phyloP scores from a whole-genome alignment of 306 rosid genomes.

The Pyrus pyrifolia region DNA sequence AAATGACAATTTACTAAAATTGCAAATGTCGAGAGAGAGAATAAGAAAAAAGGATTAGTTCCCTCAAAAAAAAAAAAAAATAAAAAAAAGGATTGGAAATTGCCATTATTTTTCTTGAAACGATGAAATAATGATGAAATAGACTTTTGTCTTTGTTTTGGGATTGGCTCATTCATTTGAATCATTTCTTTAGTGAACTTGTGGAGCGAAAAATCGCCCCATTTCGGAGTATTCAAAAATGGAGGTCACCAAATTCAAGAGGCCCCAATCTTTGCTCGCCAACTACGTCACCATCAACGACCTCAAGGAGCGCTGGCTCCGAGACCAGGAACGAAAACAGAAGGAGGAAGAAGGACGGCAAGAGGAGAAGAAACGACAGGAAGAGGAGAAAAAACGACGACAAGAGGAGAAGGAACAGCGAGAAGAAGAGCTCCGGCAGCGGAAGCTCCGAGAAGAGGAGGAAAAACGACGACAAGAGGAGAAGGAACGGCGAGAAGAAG shows the following conservation, averaged over 20 bases:
- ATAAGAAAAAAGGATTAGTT: too few relatives aligned
- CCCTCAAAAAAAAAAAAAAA: too few relatives aligned
- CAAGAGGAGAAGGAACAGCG: not conserved
- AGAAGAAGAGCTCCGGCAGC: slow-evolving; percentile 9
- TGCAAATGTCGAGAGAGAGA: too few relatives aligned
- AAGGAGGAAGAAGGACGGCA: not conserved
- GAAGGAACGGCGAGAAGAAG: not conserved
- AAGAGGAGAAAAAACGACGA: not conserved
- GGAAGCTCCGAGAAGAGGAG: not conserved
- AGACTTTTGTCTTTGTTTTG: not conserved
- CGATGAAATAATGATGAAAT: not conserved
- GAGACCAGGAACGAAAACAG: slow-evolving; percentile 18
- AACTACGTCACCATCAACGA: slow-evolving; percentile 49
- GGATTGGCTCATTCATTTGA: not conserved
- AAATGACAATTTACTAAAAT: too few relatives aligned
- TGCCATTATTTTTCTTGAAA: not conserved
- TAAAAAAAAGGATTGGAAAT: not conserved
- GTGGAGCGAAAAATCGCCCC: not conserved
- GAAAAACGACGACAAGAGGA: not conserved
- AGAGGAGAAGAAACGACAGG: not conserved
- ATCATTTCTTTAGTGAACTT: not conserved
- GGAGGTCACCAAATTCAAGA: slow-evolving; percentile 8
- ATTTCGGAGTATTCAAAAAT: not conserved
- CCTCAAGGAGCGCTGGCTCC: slow-evolving; percentile 53
- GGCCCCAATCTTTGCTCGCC: slow-evolving; percentile 33